These are phyloP conservation scores for Apiospora kogelbergensis DNA, from an alignment of 2,329 filamentous ascomycete genomes.

Conservation along the genomic window DNA sequence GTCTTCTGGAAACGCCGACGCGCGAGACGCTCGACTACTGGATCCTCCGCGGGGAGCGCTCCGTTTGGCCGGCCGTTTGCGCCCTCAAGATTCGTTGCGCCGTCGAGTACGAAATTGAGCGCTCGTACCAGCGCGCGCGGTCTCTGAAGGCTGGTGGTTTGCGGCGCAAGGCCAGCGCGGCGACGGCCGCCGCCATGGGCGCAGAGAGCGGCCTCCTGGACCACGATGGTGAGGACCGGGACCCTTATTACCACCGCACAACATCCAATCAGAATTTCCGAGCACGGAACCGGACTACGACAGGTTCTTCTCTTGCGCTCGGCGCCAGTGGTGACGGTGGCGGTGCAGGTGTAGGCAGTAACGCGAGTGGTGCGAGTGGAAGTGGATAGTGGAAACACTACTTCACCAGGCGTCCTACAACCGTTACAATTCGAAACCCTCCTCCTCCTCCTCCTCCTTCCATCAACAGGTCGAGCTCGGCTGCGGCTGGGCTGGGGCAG, in stretches of 20 bases:
- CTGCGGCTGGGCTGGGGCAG: background rate
- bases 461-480: background rate
- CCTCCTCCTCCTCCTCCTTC: background rate
- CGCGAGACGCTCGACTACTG: slow-evolving; percentile 76
- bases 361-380: background rate
- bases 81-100: slow-evolving; percentile 80
- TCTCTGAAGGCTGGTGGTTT: slow-evolving; percentile 56
- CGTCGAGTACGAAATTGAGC: slow-evolving; percentile 84
- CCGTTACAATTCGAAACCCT: background rate
- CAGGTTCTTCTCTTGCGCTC: background rate
- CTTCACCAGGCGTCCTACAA: background rate
- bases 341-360: background rate
- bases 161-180: slow-evolving; percentile 41
- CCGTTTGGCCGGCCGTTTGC: slow-evolving; percentile 86
- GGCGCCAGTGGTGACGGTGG: background rate
- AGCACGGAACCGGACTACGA: background rate
- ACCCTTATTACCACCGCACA: background rate
- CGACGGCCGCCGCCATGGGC: slow-evolving; percentile 2
- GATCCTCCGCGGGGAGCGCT: slow-evolving; percentile 81
- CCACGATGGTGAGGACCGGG: background rate
- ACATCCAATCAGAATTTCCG: background rate
- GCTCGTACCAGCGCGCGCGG: slow-evolving; percentile 78
- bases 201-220: background rate
- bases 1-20: slow-evolving; percentile 81
- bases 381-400: background rate